Conservation (phyloP, 1,284 basidiomycete species). For the Polyporus tsugae region DNA sequence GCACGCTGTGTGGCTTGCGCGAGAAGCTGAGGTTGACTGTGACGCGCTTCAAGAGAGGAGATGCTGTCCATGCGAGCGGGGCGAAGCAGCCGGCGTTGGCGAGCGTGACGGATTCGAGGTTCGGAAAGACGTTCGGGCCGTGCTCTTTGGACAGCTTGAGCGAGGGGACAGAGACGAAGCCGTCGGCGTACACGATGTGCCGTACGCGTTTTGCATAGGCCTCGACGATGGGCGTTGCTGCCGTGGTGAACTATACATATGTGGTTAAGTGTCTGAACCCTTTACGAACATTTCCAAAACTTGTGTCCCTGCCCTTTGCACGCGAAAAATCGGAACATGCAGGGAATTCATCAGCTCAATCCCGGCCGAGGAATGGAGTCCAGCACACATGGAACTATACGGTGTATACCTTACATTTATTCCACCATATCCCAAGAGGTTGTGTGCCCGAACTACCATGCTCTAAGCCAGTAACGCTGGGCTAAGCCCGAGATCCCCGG, state of each 20-base stretch:
- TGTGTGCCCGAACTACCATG: too few species aligned
- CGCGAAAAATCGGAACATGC: neutral
- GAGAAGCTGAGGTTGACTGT: constrained; percentile 54
- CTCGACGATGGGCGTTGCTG: neutral
- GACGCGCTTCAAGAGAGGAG: constrained; percentile 47
- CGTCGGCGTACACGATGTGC: constrained; percentile 4
- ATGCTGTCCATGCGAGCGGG: constrained; percentile 44
- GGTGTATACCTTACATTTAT: too few species aligned
- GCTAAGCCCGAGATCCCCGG: too few species aligned
- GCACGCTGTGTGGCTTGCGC: constrained; percentile 13
- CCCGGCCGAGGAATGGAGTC: too few species aligned
- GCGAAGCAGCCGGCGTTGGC: constrained; percentile 46
- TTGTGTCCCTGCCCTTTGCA: neutral
- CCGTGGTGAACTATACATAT: neutral
- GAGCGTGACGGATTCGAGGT: constrained; percentile 50
- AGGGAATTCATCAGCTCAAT: too few species aligned
- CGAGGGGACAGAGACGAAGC: constrained; percentile 5
- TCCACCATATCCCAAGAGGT: too few species aligned
- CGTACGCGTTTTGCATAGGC: constrained; percentile 6
- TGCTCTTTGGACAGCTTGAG: neutral
- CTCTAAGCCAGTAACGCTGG: too few species aligned
- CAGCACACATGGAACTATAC: too few species aligned
- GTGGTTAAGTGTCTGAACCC: neutral
- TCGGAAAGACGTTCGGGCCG: constrained; percentile 37
- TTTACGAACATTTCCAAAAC: neutral